Conservation (phyloP, 2,329 filamentous ascomycete species). For the Phyllosticta citriasiana region DNA sequence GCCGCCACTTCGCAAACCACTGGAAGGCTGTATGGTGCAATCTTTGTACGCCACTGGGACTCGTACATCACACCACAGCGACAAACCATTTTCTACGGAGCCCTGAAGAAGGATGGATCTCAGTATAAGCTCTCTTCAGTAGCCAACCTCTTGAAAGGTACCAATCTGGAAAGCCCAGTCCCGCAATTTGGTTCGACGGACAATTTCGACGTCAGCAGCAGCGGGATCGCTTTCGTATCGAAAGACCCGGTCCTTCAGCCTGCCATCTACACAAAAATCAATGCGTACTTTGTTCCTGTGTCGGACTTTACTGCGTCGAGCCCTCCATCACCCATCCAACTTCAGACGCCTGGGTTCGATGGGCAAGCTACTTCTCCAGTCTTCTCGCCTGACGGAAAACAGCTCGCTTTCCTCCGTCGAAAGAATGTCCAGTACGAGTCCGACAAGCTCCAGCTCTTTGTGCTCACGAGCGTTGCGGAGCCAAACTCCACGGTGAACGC, state of each 20-base stretch:
- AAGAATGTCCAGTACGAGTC: conserved; percentile 66
- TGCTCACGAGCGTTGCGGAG: conserved; percentile 52
- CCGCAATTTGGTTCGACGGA: conserved; percentile 67
- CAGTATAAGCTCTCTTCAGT: conserved; percentile 36
- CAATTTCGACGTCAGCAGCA: conserved; percentile 66
- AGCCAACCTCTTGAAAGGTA: conserved; percentile 54
- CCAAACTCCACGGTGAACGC: conserved; percentile 52
- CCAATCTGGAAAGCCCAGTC: conserved; percentile 54
- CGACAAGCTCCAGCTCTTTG: conserved; percentile 60
- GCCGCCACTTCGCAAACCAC: conserved; percentile 51
- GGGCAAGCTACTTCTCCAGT: conserved; percentile 58
- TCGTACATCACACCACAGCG: conserved; percentile 61
- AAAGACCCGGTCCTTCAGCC: conserved; percentile 63
- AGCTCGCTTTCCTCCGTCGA: conserved; percentile 73
- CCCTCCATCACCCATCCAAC: conserved; percentile 42
- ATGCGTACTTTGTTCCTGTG: conserved; percentile 65
- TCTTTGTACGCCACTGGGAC: conserved; percentile 81
- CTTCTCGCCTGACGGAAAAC: conserved; percentile 64
- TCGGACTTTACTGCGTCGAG: conserved; percentile 47
- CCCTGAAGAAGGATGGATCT: conserved; percentile 30
- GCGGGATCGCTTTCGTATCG: conserved; percentile 62
- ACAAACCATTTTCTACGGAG: conserved; percentile 59
- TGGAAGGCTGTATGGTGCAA: conserved; percentile 60
- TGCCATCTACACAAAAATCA: conserved; percentile 69
- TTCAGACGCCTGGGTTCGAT: conserved; percentile 47